Base-by-base conservation (phyloP, 306 rosid genomes). In the Vigna nakashimae region DNA sequence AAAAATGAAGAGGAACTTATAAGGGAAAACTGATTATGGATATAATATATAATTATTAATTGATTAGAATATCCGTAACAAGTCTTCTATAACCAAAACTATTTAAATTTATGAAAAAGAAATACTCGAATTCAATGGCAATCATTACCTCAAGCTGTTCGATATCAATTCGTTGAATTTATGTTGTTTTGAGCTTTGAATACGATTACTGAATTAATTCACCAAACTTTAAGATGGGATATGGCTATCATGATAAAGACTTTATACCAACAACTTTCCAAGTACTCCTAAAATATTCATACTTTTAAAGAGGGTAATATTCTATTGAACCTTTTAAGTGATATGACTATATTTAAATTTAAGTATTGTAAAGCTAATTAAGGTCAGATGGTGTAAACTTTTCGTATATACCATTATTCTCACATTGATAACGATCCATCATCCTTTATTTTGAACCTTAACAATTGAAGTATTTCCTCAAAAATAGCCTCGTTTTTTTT, bases 191-290 rank as follows among this genome's bases (percentile, higher is more conserved):
- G 69, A 65, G 66, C 52, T 45, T 22, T 36, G 65, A 14, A 9
- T 20, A 67, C 65, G 15, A 76, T 11, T 18, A 43, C 16, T 14
- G 46, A 46, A 57, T 66, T 63, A 45, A 49, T 66, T 55, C 66
- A 73, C 78, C 75, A 38, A 81, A 78, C 83, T 73, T 77, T 9
- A 50, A 50, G 83, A 53, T 85, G 74, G 9, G 28, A 72, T 49
- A 63, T 52, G 66, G 60, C 22, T 38, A 42, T 72, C 71, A 7
- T 62, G 81, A 85, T 62, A 42, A 32, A 75, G 83, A 81, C 83
- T 52, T 60, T 9, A 15, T 32, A 81, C 81, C 85, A 62, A 71
- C 43, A 69, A 34, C n/a, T n/a, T n/a, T 40, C 16, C 2, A 32
- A 40, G 18, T 16, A 43, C 18, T 26, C 1, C 12, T 40, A 77